Evolutionary conservation across 2,329 filamentous ascomycete genomes (phyloP).

Genomic region (Chrysoporthe cubensis): DNA sequence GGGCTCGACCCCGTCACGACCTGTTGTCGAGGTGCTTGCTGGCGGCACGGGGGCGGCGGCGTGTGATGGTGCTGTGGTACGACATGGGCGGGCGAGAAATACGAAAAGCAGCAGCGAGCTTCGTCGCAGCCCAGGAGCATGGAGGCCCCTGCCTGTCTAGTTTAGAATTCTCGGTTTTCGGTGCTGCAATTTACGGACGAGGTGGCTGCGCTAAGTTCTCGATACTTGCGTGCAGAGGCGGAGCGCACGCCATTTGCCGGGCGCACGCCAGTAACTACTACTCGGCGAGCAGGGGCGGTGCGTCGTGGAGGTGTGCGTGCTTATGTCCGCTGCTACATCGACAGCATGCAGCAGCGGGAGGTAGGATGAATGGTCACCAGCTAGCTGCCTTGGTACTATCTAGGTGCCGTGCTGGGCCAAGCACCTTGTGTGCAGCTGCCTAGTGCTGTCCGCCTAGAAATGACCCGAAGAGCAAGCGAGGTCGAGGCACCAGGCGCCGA

Average conservation of each 20-base stretch:
- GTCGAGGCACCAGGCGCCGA: too few relatives aligned
- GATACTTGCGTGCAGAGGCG: slow-evolving; percentile 4
- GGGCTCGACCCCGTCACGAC: background rate
- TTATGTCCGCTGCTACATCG: slow-evolving; percentile 18
- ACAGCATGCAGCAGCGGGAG: slow-evolving; percentile 14
- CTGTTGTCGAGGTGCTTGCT: background rate
- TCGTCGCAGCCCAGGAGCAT: slow-evolving; percentile 17
- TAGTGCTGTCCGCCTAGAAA: background rate
- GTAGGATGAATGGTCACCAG: slow-evolving; percentile 14
- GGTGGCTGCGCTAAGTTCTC: slow-evolving; percentile 11
- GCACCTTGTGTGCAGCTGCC: background rate
- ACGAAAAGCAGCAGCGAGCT: slow-evolving; percentile 20
- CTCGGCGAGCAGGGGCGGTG: background rate
- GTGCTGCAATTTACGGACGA: slow-evolving; percentile 14
- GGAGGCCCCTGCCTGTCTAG: slow-evolving; percentile 19
- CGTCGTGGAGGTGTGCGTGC: background rate
- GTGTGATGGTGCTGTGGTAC: background rate
- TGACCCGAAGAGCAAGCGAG: too few relatives aligned
- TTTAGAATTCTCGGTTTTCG: slow-evolving; percentile 20
- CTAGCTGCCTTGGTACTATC: slow-evolving; percentile 2
- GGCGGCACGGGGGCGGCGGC: background rate
- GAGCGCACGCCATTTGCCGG: background rate
- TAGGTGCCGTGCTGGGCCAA: background rate
- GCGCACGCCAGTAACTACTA: background rate
- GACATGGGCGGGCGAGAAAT: slow-evolving; percentile 8